These are phyloP conservation scores for Plectosphaerella sp. DNA, from an alignment of 2,329 filamentous ascomycete genomes.

Conservation along the genomic window DNA sequence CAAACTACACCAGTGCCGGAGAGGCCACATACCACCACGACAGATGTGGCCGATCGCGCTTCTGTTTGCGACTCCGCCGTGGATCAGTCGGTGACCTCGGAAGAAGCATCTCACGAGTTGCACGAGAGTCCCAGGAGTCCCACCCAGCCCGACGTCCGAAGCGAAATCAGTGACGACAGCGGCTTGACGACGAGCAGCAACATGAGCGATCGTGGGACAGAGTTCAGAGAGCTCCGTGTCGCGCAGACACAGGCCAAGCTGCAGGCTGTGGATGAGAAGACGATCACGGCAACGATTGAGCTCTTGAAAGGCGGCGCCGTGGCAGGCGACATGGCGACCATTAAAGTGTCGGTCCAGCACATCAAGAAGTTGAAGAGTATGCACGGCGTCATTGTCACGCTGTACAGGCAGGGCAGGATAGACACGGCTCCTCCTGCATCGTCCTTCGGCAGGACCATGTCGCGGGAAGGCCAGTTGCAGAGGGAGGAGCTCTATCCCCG, in stretches of 20 bases:
- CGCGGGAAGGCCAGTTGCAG: conserved; percentile 62
- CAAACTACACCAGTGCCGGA: conserved; percentile 41
- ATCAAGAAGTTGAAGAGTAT: conserved; percentile 87
- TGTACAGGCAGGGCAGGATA: conserved; percentile 87
- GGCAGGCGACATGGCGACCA: conserved; percentile 75
- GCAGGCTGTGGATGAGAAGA: conserved; percentile 58
- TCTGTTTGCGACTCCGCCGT: conserved; percentile 29
- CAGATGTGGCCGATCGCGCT: conserved; percentile 31
- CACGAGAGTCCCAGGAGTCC: conserved; percentile 33
- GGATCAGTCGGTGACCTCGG: conserved; percentile 33
- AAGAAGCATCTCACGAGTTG: conserved; percentile 33
- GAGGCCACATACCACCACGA: conserved; percentile 37
- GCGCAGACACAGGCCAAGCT: conserved; percentile 25
- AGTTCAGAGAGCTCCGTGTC: conserved; percentile 26
- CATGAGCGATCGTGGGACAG: conserved; percentile 37
- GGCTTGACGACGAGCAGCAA: conserved; percentile 62
- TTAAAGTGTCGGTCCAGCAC: conserved; percentile 80
- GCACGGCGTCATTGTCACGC: conserved; percentile 86
- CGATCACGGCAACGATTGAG: conserved; percentile 83
- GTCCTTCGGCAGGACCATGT: conserved; percentile 44
- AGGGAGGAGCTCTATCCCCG: conserved; percentile 84
- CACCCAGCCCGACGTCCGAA: conserved; percentile 52
- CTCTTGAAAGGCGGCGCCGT: conserved; percentile 78
- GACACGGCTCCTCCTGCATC: conserved; percentile 63
- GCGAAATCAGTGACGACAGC: conserved; percentile 69